phyloP scores from a whole-genome alignment of 73 alveolate species.

The Halteria grandinella region DNA sequence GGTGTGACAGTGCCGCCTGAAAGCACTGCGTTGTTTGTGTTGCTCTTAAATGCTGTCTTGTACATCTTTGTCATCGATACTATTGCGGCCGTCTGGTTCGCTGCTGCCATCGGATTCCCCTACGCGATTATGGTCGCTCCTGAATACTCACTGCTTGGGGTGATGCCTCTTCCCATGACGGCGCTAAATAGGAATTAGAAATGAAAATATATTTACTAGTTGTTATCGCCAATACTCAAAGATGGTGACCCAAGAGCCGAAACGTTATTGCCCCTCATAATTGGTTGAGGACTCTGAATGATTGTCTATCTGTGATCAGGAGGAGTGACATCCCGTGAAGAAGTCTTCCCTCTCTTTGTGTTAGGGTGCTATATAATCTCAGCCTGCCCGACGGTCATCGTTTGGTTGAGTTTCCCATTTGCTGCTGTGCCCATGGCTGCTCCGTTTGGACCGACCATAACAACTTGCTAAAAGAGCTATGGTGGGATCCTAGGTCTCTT shows the following conservation, averaged over 20 bases:
- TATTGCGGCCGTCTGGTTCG: too few relatives aligned
- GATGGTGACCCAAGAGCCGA: too few relatives aligned
- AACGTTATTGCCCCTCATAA: too few relatives aligned
- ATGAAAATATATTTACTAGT: too few relatives aligned
- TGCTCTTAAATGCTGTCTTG: too few relatives aligned
- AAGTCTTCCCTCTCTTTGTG: slow-evolving; percentile 45
- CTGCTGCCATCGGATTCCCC: too few relatives aligned
- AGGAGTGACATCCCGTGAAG: slow-evolving; percentile 41
- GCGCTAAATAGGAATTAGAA: background rate
- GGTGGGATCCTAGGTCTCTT: slow-evolving; percentile 41
- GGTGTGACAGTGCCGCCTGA: slow-evolving; percentile 47
- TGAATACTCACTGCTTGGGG: slow-evolving; percentile 27
- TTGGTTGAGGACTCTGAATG: too few relatives aligned
- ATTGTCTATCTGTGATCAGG: slow-evolving; percentile 1
- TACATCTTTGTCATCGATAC: too few relatives aligned
- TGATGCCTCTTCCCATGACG: slow-evolving; percentile 43
- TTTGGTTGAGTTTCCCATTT: slow-evolving; percentile 7
- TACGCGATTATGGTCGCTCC: too few relatives aligned
- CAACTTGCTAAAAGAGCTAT: slow-evolving; percentile 28
- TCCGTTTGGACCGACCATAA: too few relatives aligned
- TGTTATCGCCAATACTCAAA: too few relatives aligned
- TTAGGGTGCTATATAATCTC: background rate
- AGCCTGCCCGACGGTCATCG: slow-evolving; percentile 11
- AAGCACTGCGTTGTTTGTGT: background rate
- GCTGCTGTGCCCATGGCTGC: too few relatives aligned